Evolutionary conservation across 805 yeast species (phyloP), one percentile per base, ranked within the genome.

Genomic region (Ogataea paraovalis): DNA sequence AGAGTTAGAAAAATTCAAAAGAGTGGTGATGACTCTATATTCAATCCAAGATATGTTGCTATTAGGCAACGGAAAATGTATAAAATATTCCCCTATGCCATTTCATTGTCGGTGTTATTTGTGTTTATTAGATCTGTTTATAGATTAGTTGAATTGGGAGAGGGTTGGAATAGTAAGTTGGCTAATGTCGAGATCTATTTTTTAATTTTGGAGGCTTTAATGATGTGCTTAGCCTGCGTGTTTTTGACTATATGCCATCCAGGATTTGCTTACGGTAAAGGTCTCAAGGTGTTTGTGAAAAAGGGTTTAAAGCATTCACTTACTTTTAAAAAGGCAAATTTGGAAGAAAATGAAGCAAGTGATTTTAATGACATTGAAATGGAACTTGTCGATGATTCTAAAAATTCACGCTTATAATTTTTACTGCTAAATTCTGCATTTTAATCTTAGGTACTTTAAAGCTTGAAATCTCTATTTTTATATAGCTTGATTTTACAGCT

Each of bases 111-210:
- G 3, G 76, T 78, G 3, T 22, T 74, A 2, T 72, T 78, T 39
- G 73, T 87, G 23, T 80, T 75, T 52, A 67, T 76, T 22, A 75
- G 96, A 59, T 85, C 89, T 56, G 68, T 82, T 36, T 87, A 85
- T 64, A 75, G 96, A 60, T 73, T 87, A 16, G 72, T 78, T 30
- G 96, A 87, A 62, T 69, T 87, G 41, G 63, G 81, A 3, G 78
- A 78, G 55, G 90, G 90, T 20, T 87, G 88, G 86, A 47, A 56
- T 4, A 91, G 95, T 2, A 69, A 65, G 48, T 68, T 87, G 56
- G 79, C 85, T 44, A 69, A 72, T 0, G 79, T 75, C 46, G 87
- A 84, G 60, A 63, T 69, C 40, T 82, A 74, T 56, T 74, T 83
- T 55, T 65, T 80, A 57, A 68, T 74, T 19, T 65, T 83, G n/a